phyloP scores from a whole-genome alignment of 139 green algal genomes.

The Ostreobium quekettii region DNA sequence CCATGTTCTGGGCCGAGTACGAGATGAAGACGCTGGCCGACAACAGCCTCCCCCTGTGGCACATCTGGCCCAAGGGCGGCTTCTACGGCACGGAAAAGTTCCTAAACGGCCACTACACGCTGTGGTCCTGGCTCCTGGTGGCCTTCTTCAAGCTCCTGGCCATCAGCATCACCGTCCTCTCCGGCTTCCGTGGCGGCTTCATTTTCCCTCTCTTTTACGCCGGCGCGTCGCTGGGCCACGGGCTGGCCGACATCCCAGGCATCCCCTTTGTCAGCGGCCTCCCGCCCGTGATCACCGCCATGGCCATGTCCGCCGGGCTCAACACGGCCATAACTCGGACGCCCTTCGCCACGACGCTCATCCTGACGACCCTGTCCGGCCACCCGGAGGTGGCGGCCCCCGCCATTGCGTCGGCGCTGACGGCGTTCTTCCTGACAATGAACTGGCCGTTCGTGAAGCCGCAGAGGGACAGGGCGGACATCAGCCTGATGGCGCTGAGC shows the following conservation, averaged over 20 bases:
- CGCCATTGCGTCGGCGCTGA: slow-evolving; percentile 25
- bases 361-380: slow-evolving; percentile 33
- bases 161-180: slow-evolving; percentile 37
- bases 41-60: slow-evolving; percentile 20
- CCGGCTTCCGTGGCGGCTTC: slow-evolving; percentile 38
- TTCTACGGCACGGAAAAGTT: slow-evolving; percentile 20
- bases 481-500: no score
- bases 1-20: slow-evolving; percentile 43
- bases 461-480: slow-evolving; percentile 30
- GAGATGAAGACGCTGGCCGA: slow-evolving; percentile 37
- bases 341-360: slow-evolving; percentile 32
- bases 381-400: slow-evolving; percentile 24
- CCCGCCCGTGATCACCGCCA: slow-evolving; percentile 27
- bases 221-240: slow-evolving; percentile 27
- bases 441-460: slow-evolving; percentile 32
- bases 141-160: slow-evolving; percentile 32
- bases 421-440: slow-evolving; percentile 32
- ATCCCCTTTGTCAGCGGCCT: slow-evolving; percentile 24
- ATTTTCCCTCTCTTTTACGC: slow-evolving; percentile 41
- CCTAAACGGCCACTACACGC: slow-evolving; percentile 14
- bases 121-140: slow-evolving; percentile 23
- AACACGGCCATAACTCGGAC: slow-evolving; percentile 38
- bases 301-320: slow-evolving; percentile 31
- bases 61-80: slow-evolving; percentile 39
- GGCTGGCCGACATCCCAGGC: slow-evolving; percentile 12